These are phyloP conservation scores for Naganishia vishniacii DNA, from an alignment of 768 basidiomycete species.

Conservation along the genomic window DNA sequence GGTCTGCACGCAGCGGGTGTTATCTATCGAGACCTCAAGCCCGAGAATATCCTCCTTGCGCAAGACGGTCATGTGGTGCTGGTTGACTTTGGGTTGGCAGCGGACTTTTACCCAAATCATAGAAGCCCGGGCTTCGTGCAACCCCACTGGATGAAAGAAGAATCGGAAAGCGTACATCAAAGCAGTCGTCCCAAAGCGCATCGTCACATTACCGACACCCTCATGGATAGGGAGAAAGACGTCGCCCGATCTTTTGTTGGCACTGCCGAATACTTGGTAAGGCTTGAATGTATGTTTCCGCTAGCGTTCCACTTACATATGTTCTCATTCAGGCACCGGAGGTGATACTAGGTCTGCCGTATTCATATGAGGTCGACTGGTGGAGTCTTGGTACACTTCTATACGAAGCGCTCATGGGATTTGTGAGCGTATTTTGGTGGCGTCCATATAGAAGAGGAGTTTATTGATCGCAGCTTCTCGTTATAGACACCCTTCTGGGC, in stretches of 20 bases:
- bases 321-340: slow-evolving; percentile 63
- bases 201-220: neutral
- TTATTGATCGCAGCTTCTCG: too few species aligned
- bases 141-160: slow-evolving; percentile 20
- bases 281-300: slow-evolving; percentile 23
- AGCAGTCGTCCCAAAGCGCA: neutral
- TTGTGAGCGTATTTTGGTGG: slow-evolving; percentile 17
- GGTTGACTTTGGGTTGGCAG: slow-evolving; percentile 75
- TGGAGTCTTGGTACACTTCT: slow-evolving; percentile 36
- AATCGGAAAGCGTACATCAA: neutral
- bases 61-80: slow-evolving; percentile 91
- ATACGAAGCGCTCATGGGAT: slow-evolving; percentile 25
- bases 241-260: slow-evolving; percentile 26
- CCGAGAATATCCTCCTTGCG: slow-evolving; percentile 92
- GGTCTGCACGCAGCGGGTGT: slow-evolving; percentile 89
- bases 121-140: slow-evolving; percentile 3
- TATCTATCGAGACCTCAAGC: slow-evolving; percentile 95
- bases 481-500: slow-evolving; percentile 93
- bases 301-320: neutral
- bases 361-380: slow-evolving; percentile 94
- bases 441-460: too few species aligned
- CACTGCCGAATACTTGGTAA: slow-evolving; percentile 39
- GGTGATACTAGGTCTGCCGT: slow-evolving; percentile 82
- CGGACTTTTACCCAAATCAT: slow-evolving; percentile 24
- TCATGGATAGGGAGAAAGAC: slow-evolving; percentile 10